These are phyloP conservation scores for Juglanconis oblonga DNA, from an alignment of 2,329 filamentous ascomycete genomes.

Conservation along the genomic window DNA sequence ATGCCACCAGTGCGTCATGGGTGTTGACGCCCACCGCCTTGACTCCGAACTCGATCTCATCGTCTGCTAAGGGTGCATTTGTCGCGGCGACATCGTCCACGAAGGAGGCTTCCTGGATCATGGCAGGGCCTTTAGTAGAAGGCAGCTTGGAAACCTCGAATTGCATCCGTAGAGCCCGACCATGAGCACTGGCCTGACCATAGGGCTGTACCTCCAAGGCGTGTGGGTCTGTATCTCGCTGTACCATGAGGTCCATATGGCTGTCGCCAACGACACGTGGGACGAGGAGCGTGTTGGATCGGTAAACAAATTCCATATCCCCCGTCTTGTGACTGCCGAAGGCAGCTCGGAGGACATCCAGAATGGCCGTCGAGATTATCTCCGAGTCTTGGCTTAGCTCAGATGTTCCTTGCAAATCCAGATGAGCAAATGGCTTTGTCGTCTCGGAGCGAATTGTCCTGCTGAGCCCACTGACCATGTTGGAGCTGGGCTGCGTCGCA, in stretches of 20 bases:
- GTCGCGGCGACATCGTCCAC: background rate
- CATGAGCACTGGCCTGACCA: slow-evolving; percentile 20
- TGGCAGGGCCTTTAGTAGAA: background rate
- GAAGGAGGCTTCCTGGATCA: background rate
- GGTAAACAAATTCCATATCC: slow-evolving; percentile 41
- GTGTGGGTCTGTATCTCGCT: slow-evolving; percentile 38
- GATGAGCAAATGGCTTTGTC: slow-evolving; percentile 39
- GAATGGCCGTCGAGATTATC: slow-evolving; percentile 23
- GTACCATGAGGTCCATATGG: slow-evolving; percentile 40
- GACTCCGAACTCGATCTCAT: slow-evolving; percentile 32
- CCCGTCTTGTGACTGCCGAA: slow-evolving; percentile 31
- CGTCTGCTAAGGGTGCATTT: slow-evolving; percentile 1
- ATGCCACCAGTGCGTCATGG: background rate
- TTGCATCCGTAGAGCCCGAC: background rate
- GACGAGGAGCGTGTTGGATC: slow-evolving; percentile 35
- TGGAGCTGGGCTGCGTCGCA: slow-evolving; percentile 25
- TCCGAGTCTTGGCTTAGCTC: slow-evolving; percentile 21
- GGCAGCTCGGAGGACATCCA: slow-evolving; percentile 33
- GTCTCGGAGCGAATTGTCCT: slow-evolving; percentile 46
- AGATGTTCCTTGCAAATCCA: slow-evolving; percentile 39
- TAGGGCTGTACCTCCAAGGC: slow-evolving; percentile 39
- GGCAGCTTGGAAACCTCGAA: background rate
- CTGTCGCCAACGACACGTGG: slow-evolving; percentile 37
- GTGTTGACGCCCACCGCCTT: slow-evolving; percentile 31
- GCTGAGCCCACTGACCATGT: slow-evolving; percentile 44